Percentiles rank a stretch among this genome's conserved stretches.
phyloP scores from a whole-genome alignment of 2,329 filamentous ascomycete genomes.

The Aspergillus hiratsukae region DNA sequence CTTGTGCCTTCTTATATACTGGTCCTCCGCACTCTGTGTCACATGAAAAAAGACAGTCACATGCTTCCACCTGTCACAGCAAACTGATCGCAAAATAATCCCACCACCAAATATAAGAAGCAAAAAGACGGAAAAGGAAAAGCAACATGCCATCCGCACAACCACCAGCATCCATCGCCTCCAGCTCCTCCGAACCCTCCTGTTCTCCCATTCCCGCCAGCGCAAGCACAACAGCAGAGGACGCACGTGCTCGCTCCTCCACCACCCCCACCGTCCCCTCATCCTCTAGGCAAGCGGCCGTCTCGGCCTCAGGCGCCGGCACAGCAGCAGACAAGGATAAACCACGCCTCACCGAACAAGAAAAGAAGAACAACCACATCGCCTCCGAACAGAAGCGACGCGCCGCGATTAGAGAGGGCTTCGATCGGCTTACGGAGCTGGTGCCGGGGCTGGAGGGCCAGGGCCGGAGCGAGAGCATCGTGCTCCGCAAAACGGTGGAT shows the following conservation, averaged over 20 bases:
- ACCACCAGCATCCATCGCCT: conserved; percentile 16
- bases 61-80: background rate
- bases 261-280: conserved; percentile 29
- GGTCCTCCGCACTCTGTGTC: conserved; percentile 4
- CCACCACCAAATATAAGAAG: conserved; percentile 2
- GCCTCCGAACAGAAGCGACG: conserved; percentile 62
- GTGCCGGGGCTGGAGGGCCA: conserved; percentile 80
- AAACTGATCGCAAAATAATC: background rate
- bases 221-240: conserved; percentile 23
- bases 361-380: conserved; percentile 72
- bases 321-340: conserved; percentile 43
- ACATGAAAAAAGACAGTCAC: conserved; percentile 11
- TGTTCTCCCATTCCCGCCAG: conserved; percentile 19
- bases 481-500: conserved; percentile 68
- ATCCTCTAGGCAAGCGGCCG: conserved; percentile 22
- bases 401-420: conserved; percentile 74
- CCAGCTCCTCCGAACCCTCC: conserved; percentile 22
- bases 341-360: conserved; percentile 62
- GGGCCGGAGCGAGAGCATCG: conserved; percentile 77
- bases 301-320: conserved; percentile 4
- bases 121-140: background rate
- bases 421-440: conserved; percentile 73
- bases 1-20: background rate
- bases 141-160: conserved; percentile 24
- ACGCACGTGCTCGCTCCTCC: conserved; percentile 29